Conservation (phyloP, 441 rosid species). For the Theobroma grandiflorum region DNA sequence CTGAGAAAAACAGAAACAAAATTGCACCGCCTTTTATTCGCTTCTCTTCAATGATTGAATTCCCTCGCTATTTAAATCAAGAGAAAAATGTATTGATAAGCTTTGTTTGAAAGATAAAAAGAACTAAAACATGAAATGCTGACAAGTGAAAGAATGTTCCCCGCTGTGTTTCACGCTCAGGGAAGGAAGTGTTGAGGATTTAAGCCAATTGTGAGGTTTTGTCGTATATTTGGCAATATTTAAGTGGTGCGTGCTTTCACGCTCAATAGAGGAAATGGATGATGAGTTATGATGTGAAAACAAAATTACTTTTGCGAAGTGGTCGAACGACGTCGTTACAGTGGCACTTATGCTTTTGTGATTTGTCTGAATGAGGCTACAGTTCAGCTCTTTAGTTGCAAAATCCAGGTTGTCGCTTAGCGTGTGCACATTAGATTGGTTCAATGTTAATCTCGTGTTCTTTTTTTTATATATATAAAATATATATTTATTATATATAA, state of each 20-base stretch:
- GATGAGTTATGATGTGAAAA: not conserved
- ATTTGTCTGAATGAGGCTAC: not conserved
- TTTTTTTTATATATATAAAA: not conserved
- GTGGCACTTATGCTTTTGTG: not conserved
- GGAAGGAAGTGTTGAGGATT: not conserved
- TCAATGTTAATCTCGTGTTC: not conserved
- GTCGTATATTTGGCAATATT: not conserved
- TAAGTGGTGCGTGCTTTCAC: conserved; percentile 16
- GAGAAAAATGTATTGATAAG: conserved; percentile 1
- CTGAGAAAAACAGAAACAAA: not conserved
- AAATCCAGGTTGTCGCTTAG: conserved; percentile 35
- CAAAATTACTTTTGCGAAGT: conserved; percentile 4
- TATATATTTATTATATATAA: not conserved
- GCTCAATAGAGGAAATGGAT: not conserved
- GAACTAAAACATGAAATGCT: not conserved
- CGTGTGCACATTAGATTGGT: not conserved
- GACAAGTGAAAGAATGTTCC: conserved; percentile 5
- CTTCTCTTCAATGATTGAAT: conserved; percentile 29
- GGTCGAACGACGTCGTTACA: conserved; percentile 31
- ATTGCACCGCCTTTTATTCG: not conserved
- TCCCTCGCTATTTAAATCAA: conserved; percentile 48
- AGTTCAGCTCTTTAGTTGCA: conserved; percentile 25
- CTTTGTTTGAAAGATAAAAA: not conserved
- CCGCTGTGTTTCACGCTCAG: not conserved
- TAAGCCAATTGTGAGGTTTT: not conserved